Percentiles rank a stretch among this genome's conserved stretches.
Evolutionary conservation across 352 stramenopile genomes (phyloP).

Genomic region (Phytophthora nicotianae): DNA sequence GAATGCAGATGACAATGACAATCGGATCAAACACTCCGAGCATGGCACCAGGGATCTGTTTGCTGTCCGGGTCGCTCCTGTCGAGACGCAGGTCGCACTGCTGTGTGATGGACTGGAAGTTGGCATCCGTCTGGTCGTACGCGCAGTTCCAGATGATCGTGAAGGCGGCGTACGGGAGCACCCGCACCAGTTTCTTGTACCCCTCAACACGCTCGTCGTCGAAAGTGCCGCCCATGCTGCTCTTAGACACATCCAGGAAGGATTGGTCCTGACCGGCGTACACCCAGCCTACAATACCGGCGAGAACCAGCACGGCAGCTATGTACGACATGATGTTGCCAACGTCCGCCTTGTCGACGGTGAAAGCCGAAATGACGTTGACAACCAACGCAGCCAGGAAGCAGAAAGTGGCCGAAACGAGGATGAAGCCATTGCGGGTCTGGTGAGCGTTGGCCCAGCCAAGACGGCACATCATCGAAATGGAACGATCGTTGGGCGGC

Average conservation of each 20-base stretch:
- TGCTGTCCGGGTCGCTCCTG: conserved; percentile 39
- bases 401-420: conserved; percentile 33
- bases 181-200: conserved; percentile 54
- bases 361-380: conserved; percentile 35
- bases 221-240: conserved; percentile 39
- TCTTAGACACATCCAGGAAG: conserved; percentile 51
- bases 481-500: conserved; percentile 40
- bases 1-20: conserved; percentile 48
- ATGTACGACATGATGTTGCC: conserved; percentile 57
- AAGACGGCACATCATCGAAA: conserved; percentile 50
- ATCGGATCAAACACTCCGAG: conserved; percentile 56
- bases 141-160: conserved; percentile 67
- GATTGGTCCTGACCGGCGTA: conserved; percentile 38
- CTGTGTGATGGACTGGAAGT: conserved; percentile 77
- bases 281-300: conserved; percentile 45
- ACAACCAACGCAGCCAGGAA: conserved; percentile 48
- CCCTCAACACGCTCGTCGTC: conserved; percentile 50
- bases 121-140: conserved; percentile 73
- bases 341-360: conserved; percentile 9
- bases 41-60: conserved; percentile 59
- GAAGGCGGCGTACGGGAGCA: conserved; percentile 58
- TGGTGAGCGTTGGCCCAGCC: conserved; percentile 28
- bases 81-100: conserved; percentile 65
- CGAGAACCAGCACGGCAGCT: conserved; percentile 29
- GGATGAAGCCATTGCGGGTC: conserved; percentile 34